phyloP scores from a whole-genome alignment of 192 early-diverging fungal species.

The Lobulomyces angularis region DNA sequence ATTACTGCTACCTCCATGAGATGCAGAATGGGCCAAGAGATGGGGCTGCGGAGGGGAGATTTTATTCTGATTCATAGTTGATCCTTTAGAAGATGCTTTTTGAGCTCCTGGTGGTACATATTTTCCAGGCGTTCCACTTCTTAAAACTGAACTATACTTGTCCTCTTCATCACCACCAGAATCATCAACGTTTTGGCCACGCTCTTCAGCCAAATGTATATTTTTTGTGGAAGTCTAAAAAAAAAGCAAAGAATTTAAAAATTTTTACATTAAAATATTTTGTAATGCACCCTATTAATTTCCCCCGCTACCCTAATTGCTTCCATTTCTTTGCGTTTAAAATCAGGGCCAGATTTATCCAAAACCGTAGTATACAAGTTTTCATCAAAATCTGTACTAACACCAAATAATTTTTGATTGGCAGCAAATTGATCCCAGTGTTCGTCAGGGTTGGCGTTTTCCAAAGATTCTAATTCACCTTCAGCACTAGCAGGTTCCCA shows the following conservation, averaged over 20 bases:
- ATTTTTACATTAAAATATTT: conserved; percentile 4
- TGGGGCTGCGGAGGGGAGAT: conserved; percentile 11
- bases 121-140: conserved; percentile 49
- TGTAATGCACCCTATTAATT: conserved; percentile 57
- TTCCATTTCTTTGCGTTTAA: conserved; percentile 72
- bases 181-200: conserved; percentile 42
- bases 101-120: conserved; percentile 80
- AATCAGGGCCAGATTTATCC: conserved; percentile 71
- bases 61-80: conserved; percentile 6
- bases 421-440: conserved; percentile 95
- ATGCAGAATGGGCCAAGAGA: neutral
- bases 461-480: too few species aligned
- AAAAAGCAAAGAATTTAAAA: conserved; percentile 1
- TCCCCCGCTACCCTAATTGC: conserved; percentile 80
- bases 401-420: conserved; percentile 87
- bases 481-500: conserved; percentile 84
- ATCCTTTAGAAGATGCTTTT: conserved; percentile 30
- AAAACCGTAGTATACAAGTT: conserved; percentile 92
- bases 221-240: conserved; percentile 52
- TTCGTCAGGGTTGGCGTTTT: too few species aligned
- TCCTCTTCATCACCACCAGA: conserved; percentile 81
- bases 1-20: neutral
- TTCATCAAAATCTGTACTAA: conserved; percentile 90
- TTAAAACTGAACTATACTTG: conserved; percentile 66
- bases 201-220: conserved; percentile 84